Base-by-base conservation (phyloP, 2,329 filamentous ascomycete species). In the Nigrospora sphaerica region DNA sequence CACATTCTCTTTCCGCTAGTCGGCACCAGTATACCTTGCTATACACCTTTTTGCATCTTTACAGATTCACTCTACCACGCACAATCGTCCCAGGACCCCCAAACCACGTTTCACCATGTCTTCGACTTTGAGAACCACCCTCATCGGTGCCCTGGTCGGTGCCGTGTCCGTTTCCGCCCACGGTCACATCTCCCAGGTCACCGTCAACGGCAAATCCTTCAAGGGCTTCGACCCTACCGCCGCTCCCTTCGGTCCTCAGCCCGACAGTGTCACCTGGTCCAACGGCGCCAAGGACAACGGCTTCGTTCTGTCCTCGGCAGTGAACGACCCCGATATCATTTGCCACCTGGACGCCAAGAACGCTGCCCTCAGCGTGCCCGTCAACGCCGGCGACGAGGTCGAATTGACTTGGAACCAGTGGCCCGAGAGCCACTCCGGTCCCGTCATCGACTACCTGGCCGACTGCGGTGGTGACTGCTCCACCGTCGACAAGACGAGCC, bases 371-470 rank as follows among this genome's bases (percentile, higher is more conserved):
- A 64, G 67, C 42, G 67, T 70, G 7, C 58, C 62, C 12, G 64
- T 76, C 34, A 55, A 62, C 5, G 73, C 74, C 3, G 74, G 74
- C 31, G 66, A 68, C 50, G 61, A 59, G 41, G 60, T 78, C 50
- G 66, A 68, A 28, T 59, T 77, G 38, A 64, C 70, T 52, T 78
- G 74, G 74, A 68, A 66, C 45, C 59, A 60, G 2, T 77, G 74
- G 74, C 73, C 73, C 6, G 62, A 66, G 6, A 70, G 68, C 18
- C 75, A 78, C 60, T 64, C 66, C 32, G 72, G 72, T 0, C 71
- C 71, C 9, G 62, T 74, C 54, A 49, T 75, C 45, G 65, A 73
- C 57, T 75, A 72, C 50, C 62, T 75, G 0, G 67, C 66, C 4
- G 63, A 69, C 33, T 71, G 67, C 52, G 64, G 73, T 45, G 70